Evolutionary conservation across 208 protist species (phyloP), one percentile per base, ranked within the genome.

Genomic region (Strigomonas culicis): DNA sequence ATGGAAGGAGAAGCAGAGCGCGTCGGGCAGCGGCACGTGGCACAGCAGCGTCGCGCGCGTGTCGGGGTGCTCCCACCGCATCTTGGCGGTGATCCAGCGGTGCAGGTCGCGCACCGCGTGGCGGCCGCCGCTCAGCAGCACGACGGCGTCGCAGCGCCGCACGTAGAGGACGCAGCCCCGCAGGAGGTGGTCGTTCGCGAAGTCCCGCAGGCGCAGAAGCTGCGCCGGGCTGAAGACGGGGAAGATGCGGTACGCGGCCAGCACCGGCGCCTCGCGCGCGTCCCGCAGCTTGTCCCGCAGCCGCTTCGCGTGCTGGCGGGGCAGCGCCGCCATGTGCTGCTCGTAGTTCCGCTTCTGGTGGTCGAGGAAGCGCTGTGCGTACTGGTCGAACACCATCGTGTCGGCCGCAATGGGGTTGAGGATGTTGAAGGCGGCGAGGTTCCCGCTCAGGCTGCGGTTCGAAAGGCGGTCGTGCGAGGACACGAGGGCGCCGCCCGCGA

Each of bases 321-420:
- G 85, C 52, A 94, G 69, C 0, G 88, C 88, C 28, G 70, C 80
- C 32, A 92, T 78, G 71, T 94, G 88, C 3, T 82, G 82, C 22
- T 90, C 79, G 71, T 92, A 79, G 60, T 94, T 94, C n/a, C 70
- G 77, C 0, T 70, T 71, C 66, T 92, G 82, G 63, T 94, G 88
- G 31, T 88, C 79, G 21, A 85, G 44, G 66, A 85, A 74, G 36
- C 88, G 88, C 68, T 90, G 75, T 68, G 88, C 71, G 66, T 92
- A 92, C 63, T 90, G 83, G 24, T 77, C 67, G 31, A 84, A 73
- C 17, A 94, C 75, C 51, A 63, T 70, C 25, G 74, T 85, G 25
- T 94, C 83, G 4, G 80, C 73, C 15, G 75, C 75, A 31, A 91
- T 50, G 13, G 88, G 88, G 69, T 94, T 91, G 50, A 89, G 66